Percentiles rank a stretch among this genome's conserved stretches.
phyloP scores from a whole-genome alignment of 78 protist species.

The Monosiga brevicollis region DNA sequence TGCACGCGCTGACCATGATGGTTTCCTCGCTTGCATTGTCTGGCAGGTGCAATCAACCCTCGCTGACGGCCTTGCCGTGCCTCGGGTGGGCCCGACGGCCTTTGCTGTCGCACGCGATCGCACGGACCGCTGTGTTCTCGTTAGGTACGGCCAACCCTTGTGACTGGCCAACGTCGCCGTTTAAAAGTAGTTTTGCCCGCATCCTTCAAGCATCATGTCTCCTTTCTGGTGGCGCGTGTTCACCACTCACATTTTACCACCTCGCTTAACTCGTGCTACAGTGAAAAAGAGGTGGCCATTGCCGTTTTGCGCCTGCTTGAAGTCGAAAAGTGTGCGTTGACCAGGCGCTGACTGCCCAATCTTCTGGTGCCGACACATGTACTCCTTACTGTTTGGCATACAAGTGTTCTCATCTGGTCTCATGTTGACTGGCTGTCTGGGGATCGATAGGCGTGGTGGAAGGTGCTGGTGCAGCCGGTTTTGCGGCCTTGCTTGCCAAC shows the following conservation, averaged over 20 bases:
- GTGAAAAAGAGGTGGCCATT: conserved; percentile 37
- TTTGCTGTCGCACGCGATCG: conserved; percentile 9
- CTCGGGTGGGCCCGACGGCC: conserved; percentile 33
- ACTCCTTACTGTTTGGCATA: conserved; percentile 14
- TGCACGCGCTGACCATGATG: no score
- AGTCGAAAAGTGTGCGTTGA: conserved; percentile 35
- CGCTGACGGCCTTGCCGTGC: conserved; percentile 72
- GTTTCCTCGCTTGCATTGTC: no score
- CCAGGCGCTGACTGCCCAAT: conserved; percentile 49
- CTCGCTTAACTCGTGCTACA: no score
- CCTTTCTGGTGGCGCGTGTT: no score
- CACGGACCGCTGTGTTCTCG: no score
- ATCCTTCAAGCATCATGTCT: no score
- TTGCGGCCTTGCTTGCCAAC: not conserved
- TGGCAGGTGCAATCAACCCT: conserved; percentile 24
- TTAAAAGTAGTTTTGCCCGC: no score
- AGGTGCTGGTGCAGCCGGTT: not conserved
- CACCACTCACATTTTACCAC: no score
- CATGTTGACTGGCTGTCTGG: no score
- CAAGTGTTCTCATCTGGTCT: no score
- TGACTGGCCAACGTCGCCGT: no score
- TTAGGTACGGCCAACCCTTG: no score
- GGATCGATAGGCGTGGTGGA: not conserved
- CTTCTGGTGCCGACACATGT: conserved; percentile 38
- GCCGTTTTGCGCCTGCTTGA: conserved; percentile 54